Evolutionary conservation across 805 yeast genomes (phyloP).

Genomic region (Kuraishia capsulata): DNA sequence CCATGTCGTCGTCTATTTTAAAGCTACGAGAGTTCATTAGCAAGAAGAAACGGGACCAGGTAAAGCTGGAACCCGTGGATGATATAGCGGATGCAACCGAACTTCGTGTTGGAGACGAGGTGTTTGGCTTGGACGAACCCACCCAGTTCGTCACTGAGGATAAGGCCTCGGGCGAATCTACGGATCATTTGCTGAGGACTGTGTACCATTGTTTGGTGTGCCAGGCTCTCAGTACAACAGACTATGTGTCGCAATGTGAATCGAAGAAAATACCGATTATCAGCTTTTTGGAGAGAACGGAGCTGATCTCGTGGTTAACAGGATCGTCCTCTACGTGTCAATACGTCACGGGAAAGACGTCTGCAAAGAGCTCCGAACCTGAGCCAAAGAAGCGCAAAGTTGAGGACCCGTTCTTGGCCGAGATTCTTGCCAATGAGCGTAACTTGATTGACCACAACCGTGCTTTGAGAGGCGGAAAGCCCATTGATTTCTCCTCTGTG

Average conservation of each 20-base stretch:
- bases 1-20: not conserved
- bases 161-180: slow-evolving; percentile 14
- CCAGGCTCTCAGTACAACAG: slow-evolving; percentile 68
- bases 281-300: slow-evolving; percentile 78
- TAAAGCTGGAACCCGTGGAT: slow-evolving; percentile 2
- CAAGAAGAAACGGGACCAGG: not conserved
- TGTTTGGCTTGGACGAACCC: slow-evolving; percentile 23
- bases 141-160: slow-evolving; percentile 51
- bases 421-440: slow-evolving; percentile 35
- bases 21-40: not conserved
- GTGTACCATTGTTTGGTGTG: slow-evolving; percentile 73
- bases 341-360: slow-evolving; percentile 31
- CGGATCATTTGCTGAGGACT: slow-evolving; percentile 40
- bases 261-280: slow-evolving; percentile 56
- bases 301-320: slow-evolving; percentile 70
- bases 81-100: slow-evolving; percentile 11
- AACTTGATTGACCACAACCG: slow-evolving; percentile 32
- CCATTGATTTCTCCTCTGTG: slow-evolving; percentile 58
- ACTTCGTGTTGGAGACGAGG: slow-evolving; percentile 7
- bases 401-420: slow-evolving; percentile 41
- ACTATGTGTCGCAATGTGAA: slow-evolving; percentile 69
- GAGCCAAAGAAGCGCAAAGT: slow-evolving; percentile 17
- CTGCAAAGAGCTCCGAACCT: slow-evolving; percentile 8
- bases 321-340: slow-evolving; percentile 59
- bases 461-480: slow-evolving; percentile 48